phyloP scores from a whole-genome alignment of 75 land plant genomes.

The Picea glauca region DNA sequence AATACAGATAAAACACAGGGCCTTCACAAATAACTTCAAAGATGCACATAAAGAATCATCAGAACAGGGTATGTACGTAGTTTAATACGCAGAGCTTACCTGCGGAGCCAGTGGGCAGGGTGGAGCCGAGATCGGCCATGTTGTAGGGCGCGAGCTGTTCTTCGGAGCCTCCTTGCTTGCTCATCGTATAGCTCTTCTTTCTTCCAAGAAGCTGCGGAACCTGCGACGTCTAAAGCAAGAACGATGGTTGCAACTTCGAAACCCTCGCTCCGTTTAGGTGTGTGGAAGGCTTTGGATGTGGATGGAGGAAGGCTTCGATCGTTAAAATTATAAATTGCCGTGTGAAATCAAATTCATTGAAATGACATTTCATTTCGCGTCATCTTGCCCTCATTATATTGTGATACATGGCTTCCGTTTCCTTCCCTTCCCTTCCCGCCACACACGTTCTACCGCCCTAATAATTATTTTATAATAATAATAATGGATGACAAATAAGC shows the following conservation, averaged over 20 bases:
- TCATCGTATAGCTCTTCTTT: background rate
- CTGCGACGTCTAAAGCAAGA: background rate
- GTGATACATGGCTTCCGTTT: too few species aligned
- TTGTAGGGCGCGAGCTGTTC: slow-evolving; percentile 20
- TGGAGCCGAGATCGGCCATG: slow-evolving; percentile 52
- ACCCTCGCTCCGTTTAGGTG: background rate
- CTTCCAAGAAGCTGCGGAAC: background rate
- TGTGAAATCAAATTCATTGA: background rate
- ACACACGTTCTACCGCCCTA: too few species aligned
- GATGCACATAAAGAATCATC: background rate
- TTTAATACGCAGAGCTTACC: background rate
- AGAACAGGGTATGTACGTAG: background rate
- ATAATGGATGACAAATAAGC: too few species aligned
- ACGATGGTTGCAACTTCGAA: background rate
- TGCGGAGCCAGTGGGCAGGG: slow-evolving; percentile 28
- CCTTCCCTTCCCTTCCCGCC: too few species aligned
- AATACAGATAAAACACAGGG: background rate
- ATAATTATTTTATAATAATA: too few species aligned
- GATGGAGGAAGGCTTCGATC: background rate
- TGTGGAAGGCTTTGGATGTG: background rate
- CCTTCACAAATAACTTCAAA: background rate
- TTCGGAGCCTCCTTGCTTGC: slow-evolving; percentile 20
- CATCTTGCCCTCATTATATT: background rate
- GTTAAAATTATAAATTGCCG: background rate
- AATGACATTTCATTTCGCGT: background rate